A percentile compares a stretch with the other conserved stretches of the same genome.
These are phyloP conservation scores for Aureobasidium sp. DNA, from an alignment of 2,329 filamentous ascomycete species.

Conservation along the genomic window DNA sequence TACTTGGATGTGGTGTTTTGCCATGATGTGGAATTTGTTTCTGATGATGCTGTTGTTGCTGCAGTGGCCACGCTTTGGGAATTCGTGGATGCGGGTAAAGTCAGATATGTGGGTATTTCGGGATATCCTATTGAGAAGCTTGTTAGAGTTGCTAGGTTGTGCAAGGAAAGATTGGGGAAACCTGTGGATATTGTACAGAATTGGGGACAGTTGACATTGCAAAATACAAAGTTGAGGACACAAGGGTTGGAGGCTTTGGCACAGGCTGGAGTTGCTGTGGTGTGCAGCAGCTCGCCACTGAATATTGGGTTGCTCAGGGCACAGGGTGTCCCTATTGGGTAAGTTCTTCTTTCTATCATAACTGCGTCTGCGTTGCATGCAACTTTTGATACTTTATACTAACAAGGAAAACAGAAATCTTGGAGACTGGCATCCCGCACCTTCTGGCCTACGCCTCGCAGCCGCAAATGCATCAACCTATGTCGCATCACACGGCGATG, in stretches of 20 bases:
- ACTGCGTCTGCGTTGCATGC: not conserved
- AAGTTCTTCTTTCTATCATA: not conserved
- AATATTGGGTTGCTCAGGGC: constrained; percentile 14
- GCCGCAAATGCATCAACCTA: constrained; percentile 1
- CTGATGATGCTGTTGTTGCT: constrained; percentile 48
- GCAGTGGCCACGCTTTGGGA: constrained; percentile 58
- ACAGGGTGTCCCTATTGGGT: constrained; percentile 15
- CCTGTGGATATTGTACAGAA: constrained; percentile 63
- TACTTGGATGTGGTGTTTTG: constrained; percentile 70
- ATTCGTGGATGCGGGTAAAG: constrained; percentile 57
- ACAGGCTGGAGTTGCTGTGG: constrained; percentile 5
- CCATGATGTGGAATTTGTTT: constrained; percentile 70
- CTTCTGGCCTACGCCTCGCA: constrained; percentile 1
- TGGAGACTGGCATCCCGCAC: constrained; percentile 17
- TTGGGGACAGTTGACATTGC: constrained; percentile 17
- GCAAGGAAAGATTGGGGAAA: constrained; percentile 65
- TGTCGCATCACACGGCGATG: not conserved
- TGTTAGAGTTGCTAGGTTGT: constrained; percentile 60
- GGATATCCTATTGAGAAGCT: constrained; percentile 72
- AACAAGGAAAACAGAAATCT: not conserved
- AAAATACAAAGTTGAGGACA: constrained; percentile 14
- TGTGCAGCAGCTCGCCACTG: constrained; percentile 14
- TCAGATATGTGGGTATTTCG: constrained; percentile 79
- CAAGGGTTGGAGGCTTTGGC: constrained; percentile 6
- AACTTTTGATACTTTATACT: not conserved